These are phyloP conservation scores for Sphaerobolus stellatus DNA, from an alignment of 1,284 basidiomycete genomes.

Conservation along the genomic window DNA sequence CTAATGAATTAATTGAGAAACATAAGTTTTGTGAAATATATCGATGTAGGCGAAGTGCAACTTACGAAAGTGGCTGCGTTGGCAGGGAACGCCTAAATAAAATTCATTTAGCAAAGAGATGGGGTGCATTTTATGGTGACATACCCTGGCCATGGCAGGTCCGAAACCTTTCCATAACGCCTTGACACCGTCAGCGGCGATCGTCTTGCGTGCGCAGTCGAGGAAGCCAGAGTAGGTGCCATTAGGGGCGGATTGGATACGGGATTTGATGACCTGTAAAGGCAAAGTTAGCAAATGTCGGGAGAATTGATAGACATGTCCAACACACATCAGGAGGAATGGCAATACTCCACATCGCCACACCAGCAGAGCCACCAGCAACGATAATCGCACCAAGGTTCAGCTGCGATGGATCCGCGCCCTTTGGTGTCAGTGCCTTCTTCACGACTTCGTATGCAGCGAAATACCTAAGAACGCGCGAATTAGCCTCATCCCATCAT, in stretches of 20 bases:
- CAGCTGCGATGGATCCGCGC: slow-evolving; percentile 74
- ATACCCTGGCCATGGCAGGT: slow-evolving; percentile 91
- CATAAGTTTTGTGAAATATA: slow-evolving; percentile 9
- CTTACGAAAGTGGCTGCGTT: slow-evolving; percentile 95
- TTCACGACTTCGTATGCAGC: slow-evolving; percentile 96
- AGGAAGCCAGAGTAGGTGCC: slow-evolving; percentile 94
- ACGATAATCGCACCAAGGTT: slow-evolving; percentile 87
- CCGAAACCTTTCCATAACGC: slow-evolving; percentile 98
- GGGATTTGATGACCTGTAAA: slow-evolving; percentile 87
- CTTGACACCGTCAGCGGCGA: slow-evolving; percentile 84
- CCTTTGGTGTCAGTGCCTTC: slow-evolving; percentile 77
- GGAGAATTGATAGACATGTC: slow-evolving; percentile 2
- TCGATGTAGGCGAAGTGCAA: slow-evolving; percentile 22
- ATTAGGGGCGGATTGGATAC: slow-evolving; percentile 93
- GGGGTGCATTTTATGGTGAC: slow-evolving; percentile 25
- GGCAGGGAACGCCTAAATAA: slow-evolving; percentile 76
- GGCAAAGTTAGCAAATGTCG: not conserved
- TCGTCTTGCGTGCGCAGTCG: slow-evolving; percentile 91
- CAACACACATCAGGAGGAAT: slow-evolving; percentile 88
- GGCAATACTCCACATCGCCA: slow-evolving; percentile 96
- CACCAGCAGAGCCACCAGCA: slow-evolving; percentile 92
- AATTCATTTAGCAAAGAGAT: slow-evolving; percentile 14
- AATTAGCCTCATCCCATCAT: not conserved
- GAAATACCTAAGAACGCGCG: slow-evolving; percentile 71
- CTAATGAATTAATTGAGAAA: slow-evolving; percentile 38